Conservation (phyloP, 352 stramenopile species). For the Phytophthora boehmeriae region DNA sequence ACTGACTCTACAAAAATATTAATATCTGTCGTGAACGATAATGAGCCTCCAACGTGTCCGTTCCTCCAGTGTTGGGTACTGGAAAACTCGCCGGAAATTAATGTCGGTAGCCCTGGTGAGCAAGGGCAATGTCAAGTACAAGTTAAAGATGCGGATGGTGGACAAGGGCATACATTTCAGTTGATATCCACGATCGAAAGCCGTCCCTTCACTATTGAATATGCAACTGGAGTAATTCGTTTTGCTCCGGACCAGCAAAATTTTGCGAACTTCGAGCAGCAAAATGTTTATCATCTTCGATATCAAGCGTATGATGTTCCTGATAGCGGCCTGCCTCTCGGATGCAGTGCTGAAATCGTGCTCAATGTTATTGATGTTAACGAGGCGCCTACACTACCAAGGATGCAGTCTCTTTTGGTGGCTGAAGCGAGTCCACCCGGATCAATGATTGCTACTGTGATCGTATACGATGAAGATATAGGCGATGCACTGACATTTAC, state of each 20-base stretch:
- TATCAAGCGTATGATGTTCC: slow-evolving; percentile 62
- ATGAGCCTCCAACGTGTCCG: slow-evolving; percentile 51
- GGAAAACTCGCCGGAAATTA: slow-evolving; percentile 48
- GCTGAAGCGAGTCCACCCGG: slow-evolving; percentile 34
- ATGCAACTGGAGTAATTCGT: slow-evolving; percentile 35
- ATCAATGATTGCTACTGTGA: slow-evolving; percentile 18
- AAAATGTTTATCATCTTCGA: slow-evolving; percentile 42
- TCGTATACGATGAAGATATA: slow-evolving; percentile 20
- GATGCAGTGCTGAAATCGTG: slow-evolving; percentile 47
- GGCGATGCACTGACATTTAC: slow-evolving; percentile 22
- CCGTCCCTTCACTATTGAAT: slow-evolving; percentile 32
- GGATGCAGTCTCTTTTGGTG: slow-evolving; percentile 16
- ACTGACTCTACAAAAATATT: slow-evolving; percentile 14
- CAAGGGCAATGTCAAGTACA: slow-evolving; percentile 41
- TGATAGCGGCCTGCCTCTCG: slow-evolving; percentile 32
- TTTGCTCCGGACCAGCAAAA: slow-evolving; percentile 23
- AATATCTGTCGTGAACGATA: slow-evolving; percentile 51
- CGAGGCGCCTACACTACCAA: slow-evolving; percentile 42
- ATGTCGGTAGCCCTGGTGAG: slow-evolving; percentile 37
- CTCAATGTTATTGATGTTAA: slow-evolving; percentile 58
- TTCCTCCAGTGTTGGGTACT: slow-evolving; percentile 59
- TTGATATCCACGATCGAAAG: slow-evolving; percentile 34
- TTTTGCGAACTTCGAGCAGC: slow-evolving; percentile 52
- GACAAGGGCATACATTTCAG: slow-evolving; percentile 55
- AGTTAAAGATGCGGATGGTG: slow-evolving; percentile 44